Base-by-base conservation (phyloP, 1,284 basidiomycete species). In the Ceratobasidium sp. region DNA sequence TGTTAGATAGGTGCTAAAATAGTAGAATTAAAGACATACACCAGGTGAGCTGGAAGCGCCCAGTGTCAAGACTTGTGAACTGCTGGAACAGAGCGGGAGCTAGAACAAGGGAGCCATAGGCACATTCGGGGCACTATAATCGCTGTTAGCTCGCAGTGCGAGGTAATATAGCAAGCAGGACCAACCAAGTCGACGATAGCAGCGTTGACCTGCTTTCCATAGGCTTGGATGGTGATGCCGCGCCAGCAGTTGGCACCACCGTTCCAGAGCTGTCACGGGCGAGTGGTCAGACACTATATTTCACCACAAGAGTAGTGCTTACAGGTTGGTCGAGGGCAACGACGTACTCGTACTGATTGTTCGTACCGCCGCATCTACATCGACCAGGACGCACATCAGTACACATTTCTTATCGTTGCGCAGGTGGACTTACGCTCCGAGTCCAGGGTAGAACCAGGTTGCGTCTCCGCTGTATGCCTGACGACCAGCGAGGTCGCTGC, bases 221-320 rank as follows among this genome's bases (percentile, higher is more conserved):
- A 58, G 28, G 55, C 55, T 41, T 58, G 55, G 32, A 58, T 58
- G 13, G 55, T 58, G 18, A 58, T 58, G 28, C 55, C 35, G 28
- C 55, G 55, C 55, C 55, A 58, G 55, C 55, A 58, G 32, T 58
- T 58, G 9, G 30, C 55, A 7, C 55, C 55, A n/a, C 18, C 32
- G 13, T 58, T 41, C 55, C 55, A 58, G 14, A 38, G 55, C 55
- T 58, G 26, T 55, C 47, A 14, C 4, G 16, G 47, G 4, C 16
- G 23, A n/a, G 16, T 14, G 23, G 16, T 49, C 47, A 49, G 47
- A 6, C 16, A 3, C 16, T 49, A 38, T 58, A 16, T 58, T 7
- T 13, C 2, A 7, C 18, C 11, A 35, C 38, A 5, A 7, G 8
- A 26, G 30, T 2, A n/a, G 32, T 13, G 35, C 55, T 58, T 35